A percentile compares a stretch with the other conserved stretches of the same genome.
phyloP scores from a whole-genome alignment of 495 filamentous ascomycete genomes.

The Astrothelium macrocarpum region DNA sequence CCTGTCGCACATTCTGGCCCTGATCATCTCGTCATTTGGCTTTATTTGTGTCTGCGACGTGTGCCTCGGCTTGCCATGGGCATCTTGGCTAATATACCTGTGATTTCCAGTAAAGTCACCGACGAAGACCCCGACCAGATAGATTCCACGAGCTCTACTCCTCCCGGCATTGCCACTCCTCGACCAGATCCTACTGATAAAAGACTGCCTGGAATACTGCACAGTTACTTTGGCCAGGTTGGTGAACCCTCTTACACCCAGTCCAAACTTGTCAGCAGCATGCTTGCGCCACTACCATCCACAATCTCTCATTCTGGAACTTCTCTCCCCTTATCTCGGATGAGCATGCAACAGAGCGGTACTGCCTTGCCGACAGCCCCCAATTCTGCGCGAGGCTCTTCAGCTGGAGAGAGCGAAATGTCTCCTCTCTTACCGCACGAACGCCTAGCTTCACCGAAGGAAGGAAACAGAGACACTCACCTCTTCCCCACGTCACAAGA shows the following conservation, averaged over 20 bases:
- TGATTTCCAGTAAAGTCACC: constrained; percentile 21
- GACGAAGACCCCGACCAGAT: constrained; percentile 69
- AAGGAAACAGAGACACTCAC: neutral
- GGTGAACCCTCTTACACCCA: constrained; percentile 42
- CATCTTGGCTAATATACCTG: constrained; percentile 21
- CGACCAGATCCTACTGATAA: constrained; percentile 84
- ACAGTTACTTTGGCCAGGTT: constrained; percentile 95
- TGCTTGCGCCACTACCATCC: constrained; percentile 4
- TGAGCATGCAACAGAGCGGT: constrained; percentile 6
- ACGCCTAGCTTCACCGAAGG: constrained; percentile 2
- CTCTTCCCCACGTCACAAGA: constrained; percentile 11
- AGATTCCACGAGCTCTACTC: constrained; percentile 66
- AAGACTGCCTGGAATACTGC: constrained; percentile 77
- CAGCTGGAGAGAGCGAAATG: constrained; percentile 10
- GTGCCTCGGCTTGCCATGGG: neutral
- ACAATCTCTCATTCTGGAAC: neutral
- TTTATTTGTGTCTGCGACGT: constrained; percentile 9
- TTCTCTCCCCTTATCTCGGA: neutral
- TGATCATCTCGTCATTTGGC: neutral
- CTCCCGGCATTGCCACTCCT: constrained; percentile 70
- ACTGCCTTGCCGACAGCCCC: constrained; percentile 17
- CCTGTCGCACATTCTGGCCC: neutral
- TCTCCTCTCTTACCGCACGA: constrained; percentile 24
- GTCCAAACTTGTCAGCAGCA: constrained; percentile 1
- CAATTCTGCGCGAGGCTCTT: constrained; percentile 11